Conservation (phyloP, 805 yeast species). For the Candida oleophila region DNA sequence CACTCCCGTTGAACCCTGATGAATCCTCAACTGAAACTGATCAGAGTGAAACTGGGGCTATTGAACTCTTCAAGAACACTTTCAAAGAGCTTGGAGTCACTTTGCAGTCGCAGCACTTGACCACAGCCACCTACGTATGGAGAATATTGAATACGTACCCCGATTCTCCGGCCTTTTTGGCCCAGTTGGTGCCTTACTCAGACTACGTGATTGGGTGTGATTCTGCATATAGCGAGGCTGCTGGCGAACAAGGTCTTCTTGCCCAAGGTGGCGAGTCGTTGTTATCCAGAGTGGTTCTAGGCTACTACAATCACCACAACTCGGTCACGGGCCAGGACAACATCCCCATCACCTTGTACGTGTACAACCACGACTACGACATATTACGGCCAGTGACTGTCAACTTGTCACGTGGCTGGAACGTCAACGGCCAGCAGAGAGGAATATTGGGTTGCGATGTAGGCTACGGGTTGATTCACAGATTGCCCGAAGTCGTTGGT, state of each 20-base stretch:
- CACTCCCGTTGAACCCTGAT: constrained; percentile 20
- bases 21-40: constrained; percentile 7
- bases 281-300: constrained; percentile 62
- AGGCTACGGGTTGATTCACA: constrained; percentile 87
- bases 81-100: constrained; percentile 62
- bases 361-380: constrained; percentile 86
- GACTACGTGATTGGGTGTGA: constrained; percentile 82
- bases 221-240: constrained; percentile 59
- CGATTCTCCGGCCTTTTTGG: constrained; percentile 76
- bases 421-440: constrained; percentile 50
- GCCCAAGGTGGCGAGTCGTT: constrained; percentile 86
- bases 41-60: constrained; percentile 17
- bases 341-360: constrained; percentile 47
- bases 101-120: constrained; percentile 74
- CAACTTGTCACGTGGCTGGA: constrained; percentile 63
- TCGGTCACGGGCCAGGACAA: constrained; percentile 28
- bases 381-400: constrained; percentile 84
- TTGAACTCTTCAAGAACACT: constrained; percentile 21
- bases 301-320: constrained; percentile 49
- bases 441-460: constrained; percentile 92
- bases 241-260: constrained; percentile 56
- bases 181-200: constrained; percentile 80
- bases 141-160: constrained; percentile 74
- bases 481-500: constrained; percentile 69
- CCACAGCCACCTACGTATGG: constrained; percentile 81